Evolutionary conservation across 345 rosid species (phyloP), one percentile per base, ranked within the genome.

Genomic region (Eucalyptus shirleyi): DNA sequence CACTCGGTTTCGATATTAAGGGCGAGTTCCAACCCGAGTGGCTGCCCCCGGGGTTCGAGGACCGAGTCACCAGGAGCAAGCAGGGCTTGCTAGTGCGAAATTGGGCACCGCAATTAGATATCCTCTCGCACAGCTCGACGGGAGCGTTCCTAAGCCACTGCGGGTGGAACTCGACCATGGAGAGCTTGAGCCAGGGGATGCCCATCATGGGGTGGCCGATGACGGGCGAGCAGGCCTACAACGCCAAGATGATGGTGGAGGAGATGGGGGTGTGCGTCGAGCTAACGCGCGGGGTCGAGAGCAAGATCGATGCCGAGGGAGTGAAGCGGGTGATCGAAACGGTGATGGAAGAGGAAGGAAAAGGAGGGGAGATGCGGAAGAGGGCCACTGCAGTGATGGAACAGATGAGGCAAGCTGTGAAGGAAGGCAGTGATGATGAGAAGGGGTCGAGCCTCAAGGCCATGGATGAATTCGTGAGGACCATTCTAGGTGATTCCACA

Each of bases 71-170:
- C 9, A 19, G 18, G 7, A 88, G 49, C 5, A 89, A 91, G 17
- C 89, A 83, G 69, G 95, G 95, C 4, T 62, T 95, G 87, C 11
- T 94, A 89, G 94, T 95, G 87, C 86, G 69, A 18, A 87, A 90
- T 80, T 95, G 95, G 95, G 96, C 93, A 44, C 93, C 95, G 5
- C 95, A 95, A 65, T 40, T 92, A 91, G 94, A 91, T 67, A 95
- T 94, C 8, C 90, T 94, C 88, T 90, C 91, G 12, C 95, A 93
- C n/a, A 13, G 59, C 50, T 92, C 95, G 2, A 94, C 92, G 0
- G 93, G 94, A 45, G 94, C 91, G 4, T 93, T 95, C 81, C 30
- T 94, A 19, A 94, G 93, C 89, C 95, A 94, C 50, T 93, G 95
- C 15, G 95, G 95, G 18, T 93, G 95, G 96, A 95, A 95, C 88